A percentile compares a stretch with the other conserved stretches of the same genome.
phyloP scores from a whole-genome alignment of 331 rosid genomes.

The Acacia pycnantha region DNA sequence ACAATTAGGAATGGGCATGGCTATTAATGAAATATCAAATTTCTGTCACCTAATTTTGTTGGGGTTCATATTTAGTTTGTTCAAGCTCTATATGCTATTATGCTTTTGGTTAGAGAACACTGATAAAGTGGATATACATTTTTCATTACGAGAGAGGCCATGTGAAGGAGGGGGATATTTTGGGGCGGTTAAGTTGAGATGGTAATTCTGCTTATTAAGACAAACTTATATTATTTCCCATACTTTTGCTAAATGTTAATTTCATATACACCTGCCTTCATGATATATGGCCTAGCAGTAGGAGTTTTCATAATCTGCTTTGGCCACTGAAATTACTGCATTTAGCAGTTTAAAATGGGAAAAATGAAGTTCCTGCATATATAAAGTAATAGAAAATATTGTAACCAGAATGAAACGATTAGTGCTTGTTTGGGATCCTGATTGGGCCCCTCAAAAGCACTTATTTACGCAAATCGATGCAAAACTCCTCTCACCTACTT shows the following conservation, averaged over 20 bases:
- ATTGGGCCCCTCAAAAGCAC: too few species aligned
- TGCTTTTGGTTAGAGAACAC: neutral
- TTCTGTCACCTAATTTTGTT: neutral
- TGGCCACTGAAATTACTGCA: neutral
- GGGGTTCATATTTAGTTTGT: neutral
- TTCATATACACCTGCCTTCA: neutral
- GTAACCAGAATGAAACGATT: neutral
- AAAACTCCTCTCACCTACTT: too few species aligned
- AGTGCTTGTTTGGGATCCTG: neutral
- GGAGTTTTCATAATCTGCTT: neutral
- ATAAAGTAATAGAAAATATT: neutral
- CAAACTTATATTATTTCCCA: neutral
- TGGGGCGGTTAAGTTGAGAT: neutral
- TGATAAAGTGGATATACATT: neutral
- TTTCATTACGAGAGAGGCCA: neutral
- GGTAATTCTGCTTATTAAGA: conserved; percentile 13
- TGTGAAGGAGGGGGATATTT: neutral
- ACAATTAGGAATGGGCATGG: conserved; percentile 1
- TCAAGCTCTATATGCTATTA: neutral
- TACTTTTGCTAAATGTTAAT: neutral
- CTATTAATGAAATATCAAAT: neutral
- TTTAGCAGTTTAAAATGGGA: neutral
- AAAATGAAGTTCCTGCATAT: neutral
- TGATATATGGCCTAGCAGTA: neutral
- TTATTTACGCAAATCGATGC: too few species aligned